These are phyloP conservation scores for Chlorella variabilis DNA, from an alignment of 163 green algal genomes.

Conservation along the genomic window DNA sequence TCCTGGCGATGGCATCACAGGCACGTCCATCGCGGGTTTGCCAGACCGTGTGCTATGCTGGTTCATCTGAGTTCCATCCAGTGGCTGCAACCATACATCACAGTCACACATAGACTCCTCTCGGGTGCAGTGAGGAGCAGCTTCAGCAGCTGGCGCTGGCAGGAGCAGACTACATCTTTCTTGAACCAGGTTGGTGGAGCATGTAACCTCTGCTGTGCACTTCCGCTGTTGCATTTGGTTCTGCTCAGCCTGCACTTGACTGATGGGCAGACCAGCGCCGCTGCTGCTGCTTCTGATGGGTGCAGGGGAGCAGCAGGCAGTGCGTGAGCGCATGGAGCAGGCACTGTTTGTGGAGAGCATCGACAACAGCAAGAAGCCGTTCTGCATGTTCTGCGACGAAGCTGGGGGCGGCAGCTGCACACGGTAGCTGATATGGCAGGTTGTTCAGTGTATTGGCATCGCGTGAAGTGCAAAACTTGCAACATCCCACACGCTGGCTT, in stretches of 20 bases:
- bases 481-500: too few species aligned
- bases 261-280: background rate
- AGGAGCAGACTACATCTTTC: conserved; percentile 44
- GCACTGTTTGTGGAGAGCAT: background rate
- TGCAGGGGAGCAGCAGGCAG: conserved; percentile 8
- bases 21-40: background rate
- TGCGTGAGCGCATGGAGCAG: conserved; percentile 13
- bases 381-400: too few species aligned
- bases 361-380: conserved; percentile 7
- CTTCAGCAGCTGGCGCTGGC: conserved; percentile 34
- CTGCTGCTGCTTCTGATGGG: background rate
- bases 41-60: background rate
- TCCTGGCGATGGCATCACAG: background rate
- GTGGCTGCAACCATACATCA: too few species aligned
- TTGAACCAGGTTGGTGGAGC: conserved; percentile 11
- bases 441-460: too few species aligned
- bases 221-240: background rate
- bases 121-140: conserved; percentile 19
- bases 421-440: too few species aligned
- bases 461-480: too few species aligned
- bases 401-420: too few species aligned
- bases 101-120: too few species aligned
- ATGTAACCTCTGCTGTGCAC: too few species aligned
- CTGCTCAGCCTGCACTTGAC: background rate
- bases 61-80: too few species aligned